These are phyloP conservation scores for Lentithecium fluviatile DNA, from an alignment of 495 filamentous ascomycete species.

Conservation along the genomic window DNA sequence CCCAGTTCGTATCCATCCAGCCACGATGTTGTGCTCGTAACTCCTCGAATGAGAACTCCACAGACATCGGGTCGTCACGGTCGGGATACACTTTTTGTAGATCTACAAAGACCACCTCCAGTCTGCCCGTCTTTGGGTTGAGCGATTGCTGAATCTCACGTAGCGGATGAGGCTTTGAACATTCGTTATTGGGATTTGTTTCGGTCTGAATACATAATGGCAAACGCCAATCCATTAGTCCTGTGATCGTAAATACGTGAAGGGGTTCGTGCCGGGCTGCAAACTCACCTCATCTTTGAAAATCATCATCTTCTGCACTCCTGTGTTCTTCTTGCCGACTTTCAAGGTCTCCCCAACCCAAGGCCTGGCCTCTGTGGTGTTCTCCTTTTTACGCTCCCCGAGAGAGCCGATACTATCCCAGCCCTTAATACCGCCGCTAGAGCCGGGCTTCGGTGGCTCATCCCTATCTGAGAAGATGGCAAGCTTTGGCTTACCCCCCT, in stretches of 20 bases:
- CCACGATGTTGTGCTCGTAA: constrained; percentile 75
- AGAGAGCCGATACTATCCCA: constrained; percentile 92
- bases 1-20: constrained; percentile 73
- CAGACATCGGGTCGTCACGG: constrained; percentile 59
- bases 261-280: constrained; percentile 38
- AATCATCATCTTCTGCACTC: constrained; percentile 77
- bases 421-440: constrained; percentile 55
- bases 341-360: constrained; percentile 93
- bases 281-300: constrained; percentile 94
- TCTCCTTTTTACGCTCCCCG: constrained; percentile 90
- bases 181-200: constrained; percentile 41
- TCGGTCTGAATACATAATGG: constrained; percentile 62
- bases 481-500: constrained; percentile 72
- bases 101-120: constrained; percentile 83
- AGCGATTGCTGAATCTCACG: constrained; percentile 68
- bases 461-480: constrained; percentile 84
- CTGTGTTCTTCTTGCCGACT: constrained; percentile 72
- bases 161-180: constrained; percentile 40
- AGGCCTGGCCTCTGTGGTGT: constrained; percentile 78
- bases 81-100: constrained; percentile 81
- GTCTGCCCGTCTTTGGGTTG: constrained; percentile 74
- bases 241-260: constrained; percentile 88
- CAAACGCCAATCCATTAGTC: constrained; percentile 82
- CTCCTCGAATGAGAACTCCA: constrained; percentile 87
- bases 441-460: constrained; percentile 45